A percentile compares a stretch with the other conserved stretches of the same genome.
phyloP scores from a whole-genome alignment of 2,329 filamentous ascomycete species.

The Curvularia eragrostidis region DNA sequence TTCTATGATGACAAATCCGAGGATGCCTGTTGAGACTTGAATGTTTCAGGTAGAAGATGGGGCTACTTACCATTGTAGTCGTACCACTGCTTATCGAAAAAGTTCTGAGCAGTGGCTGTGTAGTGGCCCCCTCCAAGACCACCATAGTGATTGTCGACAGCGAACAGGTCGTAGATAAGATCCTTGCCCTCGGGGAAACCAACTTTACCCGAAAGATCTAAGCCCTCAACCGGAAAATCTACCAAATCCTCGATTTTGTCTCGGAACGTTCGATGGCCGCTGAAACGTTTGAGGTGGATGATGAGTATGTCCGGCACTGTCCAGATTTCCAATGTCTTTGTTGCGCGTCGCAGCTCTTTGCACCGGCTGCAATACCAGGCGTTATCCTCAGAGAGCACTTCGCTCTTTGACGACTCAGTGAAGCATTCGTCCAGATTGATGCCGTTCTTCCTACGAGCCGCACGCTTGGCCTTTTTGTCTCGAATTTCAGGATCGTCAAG shows the following conservation, averaged over 20 bases:
- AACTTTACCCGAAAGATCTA: conserved; percentile 82
- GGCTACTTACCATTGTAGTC: conserved; percentile 81
- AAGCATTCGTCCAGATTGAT: conserved; percentile 89
- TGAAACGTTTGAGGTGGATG: conserved; percentile 95
- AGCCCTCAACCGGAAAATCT: conserved; percentile 86
- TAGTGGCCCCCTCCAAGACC: conserved; percentile 95
- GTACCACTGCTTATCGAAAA: conserved; percentile 88
- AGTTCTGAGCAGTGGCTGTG: conserved; percentile 93
- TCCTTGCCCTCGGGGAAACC: conserved; percentile 81
- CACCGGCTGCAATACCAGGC: conserved; percentile 97
- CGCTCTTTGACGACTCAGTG: conserved; percentile 91
- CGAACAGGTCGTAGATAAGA: conserved; percentile 90
- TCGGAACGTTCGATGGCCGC: conserved; percentile 77
- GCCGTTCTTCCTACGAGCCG: conserved; percentile 72
- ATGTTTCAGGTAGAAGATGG: not conserved
- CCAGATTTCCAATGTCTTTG: conserved; percentile 97
- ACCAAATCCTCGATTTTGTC: conserved; percentile 93
- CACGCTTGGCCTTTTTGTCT: conserved; percentile 67
- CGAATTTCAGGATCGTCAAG: conserved; percentile 65
- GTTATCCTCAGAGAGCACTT: conserved; percentile 92
- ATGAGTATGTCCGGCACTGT: conserved; percentile 94
- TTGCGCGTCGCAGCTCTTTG: conserved; percentile 89
- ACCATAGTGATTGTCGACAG: conserved; percentile 94
- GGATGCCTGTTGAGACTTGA: no score
- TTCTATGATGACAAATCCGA: not conserved